Base-by-base conservation (phyloP, 495 filamentous ascomycete species). In the Astrothelium macrocarpum region DNA sequence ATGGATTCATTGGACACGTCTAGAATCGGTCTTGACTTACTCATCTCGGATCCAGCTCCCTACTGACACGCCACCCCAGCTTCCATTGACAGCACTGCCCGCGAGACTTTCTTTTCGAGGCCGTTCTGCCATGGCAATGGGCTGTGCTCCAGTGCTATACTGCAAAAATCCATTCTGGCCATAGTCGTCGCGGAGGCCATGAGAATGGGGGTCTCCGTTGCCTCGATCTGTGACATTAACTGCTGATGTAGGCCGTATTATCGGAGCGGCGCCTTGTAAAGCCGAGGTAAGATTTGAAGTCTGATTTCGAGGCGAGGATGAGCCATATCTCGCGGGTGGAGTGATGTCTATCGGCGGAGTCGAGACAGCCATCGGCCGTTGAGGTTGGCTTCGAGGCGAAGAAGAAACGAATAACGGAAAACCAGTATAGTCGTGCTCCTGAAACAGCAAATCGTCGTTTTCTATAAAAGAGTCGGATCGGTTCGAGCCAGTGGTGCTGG, bases 21-120 rank as follows among this genome's bases (percentile, higher is more conserved):
- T 18, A 56, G 18, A 56, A 63, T 58, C 42, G 64, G 53, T 67
- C 29, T 28, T 34, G 25, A 91, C 93, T 85, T 84, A 97, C 94
- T 98, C 94, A 79, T 98, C 94, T 70, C 90, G 84, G 75, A 98
- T 92, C 82, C 91, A 97, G 74, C 93, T 97, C 62, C 92, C 91
- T 64, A 97, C 89, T 46, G 94, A 97, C 26, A 95, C 82, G 62
- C 93, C 95, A 71, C 95, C 94, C 91, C 91, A 98, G 73, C 95
- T 97, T 60, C 91, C 92, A 65, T 84, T 87, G 67, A 92, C 87
- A 70, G 97, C 77, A 77, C 95, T 98, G 59, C 90, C 86, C 5
- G 68, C 49, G 7, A 26, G 29, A 16, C 49, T 56, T 25, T 56
- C 49, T 29, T 56, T 56, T 56, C 49, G 20, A 2, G 49, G 49